Evolutionary conservation across 139 green algal species (phyloP), one percentile per base, ranked within the genome.

Genomic region (Coelastrella sp.): DNA sequence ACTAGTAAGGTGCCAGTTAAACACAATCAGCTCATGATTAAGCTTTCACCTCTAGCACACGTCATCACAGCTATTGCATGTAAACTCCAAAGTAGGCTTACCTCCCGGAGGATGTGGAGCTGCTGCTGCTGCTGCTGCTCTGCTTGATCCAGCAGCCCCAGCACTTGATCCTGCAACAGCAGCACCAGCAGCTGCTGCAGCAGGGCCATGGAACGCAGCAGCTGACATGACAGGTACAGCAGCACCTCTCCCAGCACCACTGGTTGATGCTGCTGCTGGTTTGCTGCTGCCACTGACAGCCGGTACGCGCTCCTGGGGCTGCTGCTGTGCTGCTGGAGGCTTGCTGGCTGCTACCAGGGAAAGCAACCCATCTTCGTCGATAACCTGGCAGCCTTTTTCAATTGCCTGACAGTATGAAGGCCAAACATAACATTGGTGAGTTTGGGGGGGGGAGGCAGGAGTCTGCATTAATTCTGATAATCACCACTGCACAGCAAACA

Each of bases 291-390:
- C 79, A 32, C 53, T 30, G 35, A 79, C 60, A n/a, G 60, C 77
- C 35, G 77, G 53, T 27, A n/a, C 79, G 37, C 45, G 68, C 50
- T 68, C 69, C 71, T 57, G 34, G 34, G 43, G 25, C 80, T 69
- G 66, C 67, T 66, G 75, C 53, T 64, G n/a, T 63, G 41, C 74
- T 81, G 50, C 27, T 34, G 51, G 15, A 17, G 53, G 38, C 62
- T 73, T n/a, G 82, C 71, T 64, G 21, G 95, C 94, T 1, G 48
- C n/a, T 35, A 98, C 90, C 32, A 98, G 86, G 0, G 84, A 76
- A 53, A 98, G 94, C 21, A 98, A 88, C 15, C 96, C 95, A 62
- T 97, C 92, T 85, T 98, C 96, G 68, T 97, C 91, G 7, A 98
- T 96, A 13, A 98, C 34, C 68, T 92, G 95, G 25, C 17, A 11